These are phyloP conservation scores for Gastrodia elata DNA, from an alignment of 106 monocot species.

Conservation along the genomic window DNA sequence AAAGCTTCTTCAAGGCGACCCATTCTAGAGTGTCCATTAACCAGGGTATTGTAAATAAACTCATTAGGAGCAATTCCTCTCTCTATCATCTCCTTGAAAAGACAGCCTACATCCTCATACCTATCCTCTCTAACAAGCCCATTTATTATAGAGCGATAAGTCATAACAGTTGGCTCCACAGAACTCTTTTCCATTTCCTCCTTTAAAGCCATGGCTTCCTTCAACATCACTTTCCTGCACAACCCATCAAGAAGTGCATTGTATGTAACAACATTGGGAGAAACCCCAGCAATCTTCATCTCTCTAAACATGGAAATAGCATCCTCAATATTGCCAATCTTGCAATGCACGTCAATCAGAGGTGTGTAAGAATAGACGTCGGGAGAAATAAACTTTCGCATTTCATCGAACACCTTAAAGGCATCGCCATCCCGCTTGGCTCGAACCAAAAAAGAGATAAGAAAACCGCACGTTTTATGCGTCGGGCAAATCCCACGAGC, in stretches of 20 bases:
- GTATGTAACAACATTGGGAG: constrained; percentile 57
- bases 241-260: constrained; percentile 73
- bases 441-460: constrained; percentile 28
- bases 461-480: constrained; percentile 47
- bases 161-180: constrained; percentile 39
- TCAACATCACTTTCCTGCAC: constrained; percentile 50
- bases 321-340: constrained; percentile 30
- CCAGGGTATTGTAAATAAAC: constrained; percentile 68
- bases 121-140: constrained; percentile 43
- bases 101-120: constrained; percentile 25
- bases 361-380: constrained; percentile 62
- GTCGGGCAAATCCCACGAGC: constrained; percentile 31
- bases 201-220: constrained; percentile 48
- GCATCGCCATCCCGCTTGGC: constrained; percentile 13
- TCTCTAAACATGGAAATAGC: constrained; percentile 46
- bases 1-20: constrained; percentile 34
- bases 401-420: constrained; percentile 49
- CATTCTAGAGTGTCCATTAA: constrained; percentile 56
- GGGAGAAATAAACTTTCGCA: constrained; percentile 34
- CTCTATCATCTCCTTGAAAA: constrained; percentile 61
- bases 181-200: constrained; percentile 38
- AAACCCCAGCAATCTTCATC: constrained; percentile 42
- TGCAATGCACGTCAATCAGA: constrained; percentile 51
- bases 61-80: constrained; percentile 51
- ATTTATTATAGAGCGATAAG: constrained; percentile 59